A percentile compares a stretch with the other conserved stretches of the same genome.
These are phyloP conservation scores for Tolypocladium pustulatum DNA, from an alignment of 2,329 filamentous ascomycete species.

Conservation along the genomic window DNA sequence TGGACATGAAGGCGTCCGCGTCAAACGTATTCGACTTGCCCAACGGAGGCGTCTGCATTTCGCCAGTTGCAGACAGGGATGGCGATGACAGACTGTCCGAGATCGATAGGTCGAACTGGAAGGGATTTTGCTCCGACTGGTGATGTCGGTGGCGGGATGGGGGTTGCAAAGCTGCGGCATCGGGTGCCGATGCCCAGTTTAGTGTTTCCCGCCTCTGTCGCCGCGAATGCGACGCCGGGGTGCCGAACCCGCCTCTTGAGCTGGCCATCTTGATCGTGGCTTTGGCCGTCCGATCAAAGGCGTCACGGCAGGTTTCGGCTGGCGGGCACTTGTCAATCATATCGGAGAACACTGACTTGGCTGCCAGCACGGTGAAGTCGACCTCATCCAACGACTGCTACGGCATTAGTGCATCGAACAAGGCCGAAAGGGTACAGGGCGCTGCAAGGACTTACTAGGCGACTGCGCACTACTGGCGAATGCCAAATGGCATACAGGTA, in stretches of 20 bases:
- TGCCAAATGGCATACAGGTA: conserved; percentile 98
- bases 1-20: conserved; percentile 19
- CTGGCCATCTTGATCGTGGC: conserved; percentile 93
- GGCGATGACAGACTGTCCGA: conserved; percentile 31
- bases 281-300: conserved; percentile 90
- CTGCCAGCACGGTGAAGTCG: conserved; percentile 91
- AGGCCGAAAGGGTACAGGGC: background rate
- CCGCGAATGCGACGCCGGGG: conserved; percentile 16
- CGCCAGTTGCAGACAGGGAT: conserved; percentile 23
- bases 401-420: conserved; percentile 1
- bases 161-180: conserved; percentile 11
- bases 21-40: conserved; percentile 26
- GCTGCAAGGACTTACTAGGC: conserved; percentile 51
- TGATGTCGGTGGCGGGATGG: conserved; percentile 15
- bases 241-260: conserved; percentile 71
- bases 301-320: conserved; percentile 87
- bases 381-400: conserved; percentile 77
- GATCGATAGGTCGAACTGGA: conserved; percentile 24
- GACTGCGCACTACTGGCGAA: conserved; percentile 75
- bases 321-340: conserved; percentile 91
- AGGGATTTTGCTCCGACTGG: conserved; percentile 19
- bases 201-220: conserved; percentile 16
- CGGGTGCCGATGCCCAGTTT: conserved; percentile 18
- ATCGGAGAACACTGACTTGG: conserved; percentile 84
- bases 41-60: conserved; percentile 28